A percentile compares a stretch with the other conserved stretches of the same genome.
Conservation (phyloP, 2,329 filamentous ascomycete species). For the Westerdykella aurantiaca region DNA sequence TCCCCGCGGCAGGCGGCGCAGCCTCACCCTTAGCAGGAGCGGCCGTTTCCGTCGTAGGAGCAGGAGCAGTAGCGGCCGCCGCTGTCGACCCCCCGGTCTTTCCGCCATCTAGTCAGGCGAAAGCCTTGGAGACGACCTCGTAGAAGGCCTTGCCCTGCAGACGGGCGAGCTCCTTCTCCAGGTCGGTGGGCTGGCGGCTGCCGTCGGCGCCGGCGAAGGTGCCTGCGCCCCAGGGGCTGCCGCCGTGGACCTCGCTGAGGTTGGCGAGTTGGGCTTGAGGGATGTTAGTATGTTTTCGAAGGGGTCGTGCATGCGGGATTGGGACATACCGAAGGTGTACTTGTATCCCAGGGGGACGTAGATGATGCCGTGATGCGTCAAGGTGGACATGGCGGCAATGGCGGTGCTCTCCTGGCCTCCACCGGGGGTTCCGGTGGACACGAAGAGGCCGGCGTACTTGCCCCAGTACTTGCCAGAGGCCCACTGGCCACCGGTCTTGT, state of each 20-base stretch:
- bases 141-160: conserved; percentile 85
- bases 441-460: conserved; percentile 87
- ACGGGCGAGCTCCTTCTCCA: conserved; percentile 73
- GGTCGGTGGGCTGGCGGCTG: conserved; percentile 68
- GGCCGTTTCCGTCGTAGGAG: conserved; percentile 6
- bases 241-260: conserved; percentile 75
- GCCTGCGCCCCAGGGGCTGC: conserved; percentile 87
- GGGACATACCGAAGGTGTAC: conserved; percentile 56
- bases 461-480: conserved; percentile 67
- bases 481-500: conserved; percentile 85
- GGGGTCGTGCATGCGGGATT: background rate
- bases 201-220: conserved; percentile 78
- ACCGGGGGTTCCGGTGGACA: conserved; percentile 74
- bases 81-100: conserved; percentile 5
- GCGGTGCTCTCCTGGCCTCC: conserved; percentile 92
- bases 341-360: conserved; percentile 95
- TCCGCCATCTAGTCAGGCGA: conserved; percentile 70
- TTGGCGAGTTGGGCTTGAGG: conserved; percentile 54
- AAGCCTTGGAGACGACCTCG: conserved; percentile 64
- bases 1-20: conserved; percentile 19
- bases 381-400: conserved; percentile 73
- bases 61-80: conserved; percentile 6
- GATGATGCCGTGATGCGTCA: conserved; percentile 90
- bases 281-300: conserved; percentile 1
- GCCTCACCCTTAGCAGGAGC: conserved; percentile 8